phyloP scores from a whole-genome alignment of 2,329 filamentous ascomycete species.

The Nothophoma quercina region DNA sequence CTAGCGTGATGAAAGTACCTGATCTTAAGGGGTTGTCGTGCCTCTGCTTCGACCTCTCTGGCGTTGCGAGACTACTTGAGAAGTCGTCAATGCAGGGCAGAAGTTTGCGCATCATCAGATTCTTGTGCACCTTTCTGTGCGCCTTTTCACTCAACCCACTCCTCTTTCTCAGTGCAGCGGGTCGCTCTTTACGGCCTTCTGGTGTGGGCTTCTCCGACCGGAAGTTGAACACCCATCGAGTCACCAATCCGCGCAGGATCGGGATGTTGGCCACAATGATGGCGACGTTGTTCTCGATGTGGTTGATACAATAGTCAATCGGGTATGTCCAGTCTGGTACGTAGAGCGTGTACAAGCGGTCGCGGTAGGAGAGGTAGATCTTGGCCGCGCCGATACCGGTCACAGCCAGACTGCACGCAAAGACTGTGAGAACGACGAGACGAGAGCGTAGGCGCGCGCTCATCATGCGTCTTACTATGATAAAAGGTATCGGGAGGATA shows the following conservation, averaged over 20 bases:
- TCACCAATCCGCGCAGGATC: constrained; percentile 51
- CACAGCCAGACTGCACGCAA: constrained; percentile 52
- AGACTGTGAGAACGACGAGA: constrained; percentile 49
- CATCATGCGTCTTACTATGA: constrained; percentile 52
- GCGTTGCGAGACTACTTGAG: constrained; percentile 42
- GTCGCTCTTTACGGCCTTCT: constrained; percentile 41
- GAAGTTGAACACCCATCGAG: constrained; percentile 52
- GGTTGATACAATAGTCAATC: constrained; percentile 52
- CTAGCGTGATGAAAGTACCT: constrained; percentile 7
- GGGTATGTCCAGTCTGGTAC: constrained; percentile 52
- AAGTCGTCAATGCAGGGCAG: constrained; percentile 49
- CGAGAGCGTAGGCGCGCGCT: constrained; percentile 49
- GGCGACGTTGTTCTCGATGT: constrained; percentile 53
- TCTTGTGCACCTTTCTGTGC: constrained; percentile 25
- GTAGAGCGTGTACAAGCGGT: constrained; percentile 47
- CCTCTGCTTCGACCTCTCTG: constrained; percentile 10
- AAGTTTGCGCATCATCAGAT: constrained; percentile 40
- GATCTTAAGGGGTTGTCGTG: constrained; percentile 16
- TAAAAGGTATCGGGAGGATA: constrained; percentile 52
- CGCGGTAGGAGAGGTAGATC: constrained; percentile 51
- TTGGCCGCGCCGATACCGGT: constrained; percentile 51
- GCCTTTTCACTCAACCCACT: no score
- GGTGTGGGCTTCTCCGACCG: constrained; percentile 40
- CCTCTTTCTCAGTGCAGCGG: constrained; percentile 40
- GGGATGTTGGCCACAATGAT: constrained; percentile 53